A percentile compares a stretch with the other conserved stretches of the same genome.
Evolutionary conservation across 2,329 filamentous ascomycete species (phyloP).

Genomic region (Exophiala mesophila): DNA sequence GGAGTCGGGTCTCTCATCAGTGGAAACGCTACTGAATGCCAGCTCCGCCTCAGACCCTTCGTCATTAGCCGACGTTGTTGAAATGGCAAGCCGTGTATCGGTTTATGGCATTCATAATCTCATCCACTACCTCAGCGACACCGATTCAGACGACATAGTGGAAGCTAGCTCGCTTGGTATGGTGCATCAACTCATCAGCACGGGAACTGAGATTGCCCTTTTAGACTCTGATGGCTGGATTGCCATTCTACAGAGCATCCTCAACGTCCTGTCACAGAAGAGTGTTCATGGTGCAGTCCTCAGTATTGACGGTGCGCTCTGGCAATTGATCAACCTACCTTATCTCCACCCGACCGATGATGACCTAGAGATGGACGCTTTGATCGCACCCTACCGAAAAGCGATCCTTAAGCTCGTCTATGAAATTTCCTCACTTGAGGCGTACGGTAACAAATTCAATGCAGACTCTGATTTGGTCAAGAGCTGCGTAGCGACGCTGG

Average conservation of each 20-base stretch:
- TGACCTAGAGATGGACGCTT: conserved; percentile 13
- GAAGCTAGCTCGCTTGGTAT: conserved; percentile 9
- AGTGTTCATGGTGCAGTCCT: conserved; percentile 8
- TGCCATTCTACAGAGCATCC: conserved; percentile 16
- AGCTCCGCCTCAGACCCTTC: conserved; percentile 4
- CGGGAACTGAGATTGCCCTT: conserved; percentile 10
- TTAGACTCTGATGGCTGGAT: conserved; percentile 10
- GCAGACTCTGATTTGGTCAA: conserved; percentile 7
- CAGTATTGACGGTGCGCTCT: conserved; percentile 8
- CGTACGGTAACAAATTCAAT: conserved; percentile 8
- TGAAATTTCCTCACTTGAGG: conserved; percentile 15
- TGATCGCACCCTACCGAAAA: conserved; percentile 14
- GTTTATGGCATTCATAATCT: conserved; percentile 14
- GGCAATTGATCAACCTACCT: conserved; percentile 15
- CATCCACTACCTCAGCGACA: conserved; percentile 1
- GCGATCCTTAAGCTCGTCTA: conserved; percentile 21
- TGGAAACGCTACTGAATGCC: conserved; percentile 13
- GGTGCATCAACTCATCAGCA: conserved; percentile 9
- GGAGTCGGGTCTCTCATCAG: conserved; percentile 8
- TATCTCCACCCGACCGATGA: conserved; percentile 4
- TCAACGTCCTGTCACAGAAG: conserved; percentile 19
- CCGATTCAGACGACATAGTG: conserved; percentile 4
- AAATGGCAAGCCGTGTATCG: conserved; percentile 22
- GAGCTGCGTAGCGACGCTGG: conserved; percentile 8
- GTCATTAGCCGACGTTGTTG: conserved; percentile 21